Conservation (phyloP, 1,139 yeast species). For the Debaryomyces psychrophilus region DNA sequence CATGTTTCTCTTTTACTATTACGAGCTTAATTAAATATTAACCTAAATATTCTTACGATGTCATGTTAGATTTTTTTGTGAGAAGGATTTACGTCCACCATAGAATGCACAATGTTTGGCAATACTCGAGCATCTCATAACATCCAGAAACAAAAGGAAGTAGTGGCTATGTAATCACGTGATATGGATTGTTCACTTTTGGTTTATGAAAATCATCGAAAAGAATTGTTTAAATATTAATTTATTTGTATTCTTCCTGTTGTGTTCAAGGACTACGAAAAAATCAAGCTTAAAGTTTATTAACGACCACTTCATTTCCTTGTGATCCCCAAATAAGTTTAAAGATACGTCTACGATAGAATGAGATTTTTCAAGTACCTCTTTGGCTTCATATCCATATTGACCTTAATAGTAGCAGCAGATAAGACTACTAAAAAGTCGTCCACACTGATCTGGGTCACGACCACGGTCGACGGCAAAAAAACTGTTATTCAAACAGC, state of each 20-base stretch:
- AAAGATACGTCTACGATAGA: neutral
- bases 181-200: conserved; percentile 1
- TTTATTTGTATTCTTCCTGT: neutral
- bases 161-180: conserved; percentile 11
- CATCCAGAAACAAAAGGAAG: no score
- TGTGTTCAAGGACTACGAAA: neutral
- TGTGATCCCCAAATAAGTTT: neutral
- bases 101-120: no score
- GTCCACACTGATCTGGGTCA: conserved; percentile 37
- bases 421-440: conserved; percentile 18
- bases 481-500: conserved; percentile 30
- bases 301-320: neutral
- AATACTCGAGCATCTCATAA: no score
- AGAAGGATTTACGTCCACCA: neutral
- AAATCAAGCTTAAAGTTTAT: neutral
- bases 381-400: conserved; percentile 9
- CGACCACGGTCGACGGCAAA: conserved; percentile 38
- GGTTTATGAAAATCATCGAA: neutral
- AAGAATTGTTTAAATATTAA: neutral
- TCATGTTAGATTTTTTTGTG: neutral
- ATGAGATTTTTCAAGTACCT: conserved; percentile 11
- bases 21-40: neutral
- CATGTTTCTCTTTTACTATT: no score
- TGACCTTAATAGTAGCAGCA: conserved; percentile 9
- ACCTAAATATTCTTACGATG: no score